Evolutionary conservation across 305 asterid species (phyloP).

Genomic region (Salvia sclarea): DNA sequence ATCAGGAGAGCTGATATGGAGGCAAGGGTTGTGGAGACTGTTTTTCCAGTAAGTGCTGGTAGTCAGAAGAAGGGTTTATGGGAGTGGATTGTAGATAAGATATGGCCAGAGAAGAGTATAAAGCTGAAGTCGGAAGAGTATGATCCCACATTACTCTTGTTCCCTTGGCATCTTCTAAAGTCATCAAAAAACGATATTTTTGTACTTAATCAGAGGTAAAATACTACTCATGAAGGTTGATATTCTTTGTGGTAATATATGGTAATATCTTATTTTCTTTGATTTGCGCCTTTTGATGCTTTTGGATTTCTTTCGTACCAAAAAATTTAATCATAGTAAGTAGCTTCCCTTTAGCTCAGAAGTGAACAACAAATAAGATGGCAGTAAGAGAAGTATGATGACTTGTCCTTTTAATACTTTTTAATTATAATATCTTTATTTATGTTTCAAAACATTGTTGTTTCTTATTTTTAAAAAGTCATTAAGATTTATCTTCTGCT

Average conservation of each 20-base stretch:
- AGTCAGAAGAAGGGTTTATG: conserved; percentile 51
- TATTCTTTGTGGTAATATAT: conserved; percentile 5
- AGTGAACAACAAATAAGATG: background rate
- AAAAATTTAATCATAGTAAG: too few relatives aligned
- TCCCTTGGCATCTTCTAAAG: conserved; percentile 88
- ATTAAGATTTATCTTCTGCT: background rate
- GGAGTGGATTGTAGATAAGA: conserved; percentile 66
- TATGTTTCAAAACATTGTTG: too few relatives aligned
- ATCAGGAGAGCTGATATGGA: conserved; percentile 85
- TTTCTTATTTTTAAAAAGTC: too few relatives aligned
- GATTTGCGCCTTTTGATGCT: too few relatives aligned
- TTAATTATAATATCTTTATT: background rate
- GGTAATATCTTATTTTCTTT: too few relatives aligned
- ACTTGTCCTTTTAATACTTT: background rate
- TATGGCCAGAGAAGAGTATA: conserved; percentile 46
- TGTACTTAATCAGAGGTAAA: conserved; percentile 74
- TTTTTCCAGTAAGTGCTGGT: conserved; percentile 51
- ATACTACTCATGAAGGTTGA: background rate
- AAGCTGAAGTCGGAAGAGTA: conserved; percentile 47
- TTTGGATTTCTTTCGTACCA: too few relatives aligned
- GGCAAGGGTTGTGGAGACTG: conserved; percentile 75
- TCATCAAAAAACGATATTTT: conserved; percentile 52
- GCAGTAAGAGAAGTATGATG: too few relatives aligned
- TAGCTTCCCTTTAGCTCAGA: background rate
- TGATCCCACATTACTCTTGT: conserved; percentile 58